phyloP scores from a whole-genome alignment of 495 filamentous ascomycete genomes.

The Xylaria longipes region DNA sequence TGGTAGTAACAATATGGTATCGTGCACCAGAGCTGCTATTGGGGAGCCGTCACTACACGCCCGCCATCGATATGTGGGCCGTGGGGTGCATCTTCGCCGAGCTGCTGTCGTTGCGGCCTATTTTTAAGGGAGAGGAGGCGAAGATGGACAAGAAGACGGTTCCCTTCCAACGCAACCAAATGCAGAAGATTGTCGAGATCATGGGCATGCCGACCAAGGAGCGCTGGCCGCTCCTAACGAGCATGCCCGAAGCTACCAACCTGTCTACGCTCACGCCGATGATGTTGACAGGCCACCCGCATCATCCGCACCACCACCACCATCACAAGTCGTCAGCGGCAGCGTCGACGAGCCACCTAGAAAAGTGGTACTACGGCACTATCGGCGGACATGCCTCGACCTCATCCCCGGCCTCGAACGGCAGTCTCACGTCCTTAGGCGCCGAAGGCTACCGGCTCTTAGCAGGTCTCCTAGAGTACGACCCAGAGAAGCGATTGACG shows the following conservation, averaged over 20 bases:
- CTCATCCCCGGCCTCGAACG: constrained; percentile 38
- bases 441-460: constrained; percentile 82
- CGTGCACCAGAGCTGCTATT: constrained; percentile 93
- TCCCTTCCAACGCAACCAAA: constrained; percentile 96
- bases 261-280: constrained; percentile 67
- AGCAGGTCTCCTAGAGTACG: constrained; percentile 83
- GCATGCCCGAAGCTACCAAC: constrained; percentile 83
- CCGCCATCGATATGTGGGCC: constrained; percentile 96
- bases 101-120: constrained; percentile 85
- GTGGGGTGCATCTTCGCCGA: constrained; percentile 98
- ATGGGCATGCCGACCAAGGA: constrained; percentile 90
- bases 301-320: constrained; percentile 49
- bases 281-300: constrained; percentile 45
- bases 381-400: constrained; percentile 56
- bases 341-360: constrained; percentile 49
- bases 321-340: constrained; percentile 51
- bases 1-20: constrained; percentile 99
- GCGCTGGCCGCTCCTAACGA: constrained; percentile 79
- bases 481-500: constrained; percentile 86
- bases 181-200: constrained; percentile 98
- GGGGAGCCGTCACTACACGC: constrained; percentile 91
- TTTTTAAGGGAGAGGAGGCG: constrained; percentile 98
- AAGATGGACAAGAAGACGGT: constrained; percentile 99
- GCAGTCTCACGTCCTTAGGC: constrained; percentile 64
- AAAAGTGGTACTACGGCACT: constrained; percentile 65